Evolutionary conservation across 1,284 basidiomycete genomes (phyloP), one percentile per base, ranked within the genome.

Genomic region (Cryptococcus floricola): DNA sequence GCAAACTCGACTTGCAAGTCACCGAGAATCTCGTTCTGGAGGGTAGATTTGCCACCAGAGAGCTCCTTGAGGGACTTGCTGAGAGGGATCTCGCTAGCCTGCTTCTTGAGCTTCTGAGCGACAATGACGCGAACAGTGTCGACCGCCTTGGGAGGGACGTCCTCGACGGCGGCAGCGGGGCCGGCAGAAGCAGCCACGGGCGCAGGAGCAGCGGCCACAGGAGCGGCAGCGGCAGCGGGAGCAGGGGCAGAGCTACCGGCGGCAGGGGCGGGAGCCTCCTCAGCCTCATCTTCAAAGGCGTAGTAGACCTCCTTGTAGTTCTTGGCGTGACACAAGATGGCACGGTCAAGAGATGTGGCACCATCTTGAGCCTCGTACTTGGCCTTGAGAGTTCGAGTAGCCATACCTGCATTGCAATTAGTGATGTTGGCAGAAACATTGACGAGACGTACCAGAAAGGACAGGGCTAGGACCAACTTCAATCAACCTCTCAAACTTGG

Each of bases 101-200:
- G 84, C 82, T 98, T 98, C 87, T 98, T 98, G 71, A 98, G 81
- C 80, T 98, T 98, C 80, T 98, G 95, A 1, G 95, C 92, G 58
- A 98, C 87, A 74, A 98, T 88, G 67, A 86, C 84, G 50, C 85
- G 83, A 41, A 98, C 84, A 28, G 95, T 89, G 63, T 98, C 95
- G 66, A 88, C 80, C 6, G 95, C 91, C 78, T 91, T 93, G 76
- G 97, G 82, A 1, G 95, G 95, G 48, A 83, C 89, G 66, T 98
- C 95, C 57, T 84, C 83, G 43, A 85, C 84, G 37, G 83, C 89
- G 18, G 85, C 84, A n/a, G 85, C 84, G 27, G 85, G 84, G 6
- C 84, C 79, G 8, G 83, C 73, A 39, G 81, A 78, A 37, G 82
- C 71, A 37, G 82, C 66, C 18, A 80, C 63, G 9, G 80, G 65